Percentiles rank a stretch among this genome's conserved stretches.
phyloP scores from a whole-genome alignment of 2,329 filamentous ascomycete species.

The Ophiostoma perfectum region DNA sequence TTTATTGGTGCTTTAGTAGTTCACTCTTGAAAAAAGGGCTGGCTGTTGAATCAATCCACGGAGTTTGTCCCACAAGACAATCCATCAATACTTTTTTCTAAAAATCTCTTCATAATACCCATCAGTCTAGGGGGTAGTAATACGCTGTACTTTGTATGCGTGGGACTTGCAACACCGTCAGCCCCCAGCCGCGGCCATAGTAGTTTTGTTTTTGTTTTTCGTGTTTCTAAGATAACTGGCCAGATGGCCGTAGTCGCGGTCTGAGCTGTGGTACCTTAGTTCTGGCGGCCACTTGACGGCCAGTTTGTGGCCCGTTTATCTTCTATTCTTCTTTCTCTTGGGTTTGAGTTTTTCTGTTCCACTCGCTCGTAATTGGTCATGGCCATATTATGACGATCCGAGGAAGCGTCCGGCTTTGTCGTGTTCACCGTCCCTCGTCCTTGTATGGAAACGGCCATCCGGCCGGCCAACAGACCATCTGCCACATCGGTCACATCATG shows the following conservation, averaged over 20 bases:
- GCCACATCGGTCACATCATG: no score
- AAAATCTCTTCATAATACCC: not conserved
- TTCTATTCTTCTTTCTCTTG: not conserved
- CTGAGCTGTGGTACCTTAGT: not conserved
- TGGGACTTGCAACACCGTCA: not conserved
- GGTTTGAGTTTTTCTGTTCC: no score
- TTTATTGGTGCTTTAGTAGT: not conserved
- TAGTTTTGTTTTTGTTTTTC: not conserved
- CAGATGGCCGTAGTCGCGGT: not conserved
- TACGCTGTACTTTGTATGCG: conserved; percentile 1
- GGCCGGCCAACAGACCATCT: no score
- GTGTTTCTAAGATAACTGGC: not conserved
- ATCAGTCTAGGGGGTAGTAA: not conserved
- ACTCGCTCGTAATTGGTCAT: no score
- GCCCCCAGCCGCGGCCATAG: not conserved
- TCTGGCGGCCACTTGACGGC: not conserved
- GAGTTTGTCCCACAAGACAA: no score
- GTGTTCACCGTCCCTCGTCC: no score
- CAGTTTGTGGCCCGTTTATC: not conserved
- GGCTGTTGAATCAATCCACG: no score
- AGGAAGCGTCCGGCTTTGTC: no score
- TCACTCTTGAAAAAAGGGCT: no score
- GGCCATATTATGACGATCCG: no score
- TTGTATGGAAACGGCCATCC: no score
- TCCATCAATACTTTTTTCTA: not conserved